Evolutionary conservation across 176 grass and related monocot species (phyloP).

Genomic region (Cocos nucifera): DNA sequence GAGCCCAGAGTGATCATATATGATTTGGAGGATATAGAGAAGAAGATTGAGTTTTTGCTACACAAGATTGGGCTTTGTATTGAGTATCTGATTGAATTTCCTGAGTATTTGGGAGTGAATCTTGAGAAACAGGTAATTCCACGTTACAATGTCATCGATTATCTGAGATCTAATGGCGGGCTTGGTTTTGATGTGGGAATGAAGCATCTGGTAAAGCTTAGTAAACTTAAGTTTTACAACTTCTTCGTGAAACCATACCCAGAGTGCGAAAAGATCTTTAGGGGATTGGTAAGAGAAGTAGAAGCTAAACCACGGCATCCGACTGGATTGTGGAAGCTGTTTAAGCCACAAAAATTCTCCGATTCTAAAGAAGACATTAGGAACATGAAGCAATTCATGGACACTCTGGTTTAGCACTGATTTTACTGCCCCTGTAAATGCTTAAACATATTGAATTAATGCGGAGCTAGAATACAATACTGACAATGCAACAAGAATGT

Average conservation of each 20-base stretch:
- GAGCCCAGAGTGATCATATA: slow-evolving; percentile 67
- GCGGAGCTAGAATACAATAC: too few relatives aligned
- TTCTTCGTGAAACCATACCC: slow-evolving; percentile 86
- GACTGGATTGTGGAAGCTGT: slow-evolving; percentile 65
- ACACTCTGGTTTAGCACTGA: slow-evolving; percentile 35
- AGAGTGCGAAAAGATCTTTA: slow-evolving; percentile 68
- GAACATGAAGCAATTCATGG: slow-evolving; percentile 53
- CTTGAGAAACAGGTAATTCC: slow-evolving; percentile 71
- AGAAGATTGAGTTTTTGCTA: slow-evolving; percentile 67
- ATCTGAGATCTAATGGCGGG: slow-evolving; percentile 32
- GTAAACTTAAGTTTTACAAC: slow-evolving; percentile 66
- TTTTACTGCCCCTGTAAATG: background rate
- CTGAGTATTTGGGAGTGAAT: slow-evolving; percentile 68
- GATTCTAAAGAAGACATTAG: slow-evolving; percentile 37
- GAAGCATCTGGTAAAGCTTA: slow-evolving; percentile 75
- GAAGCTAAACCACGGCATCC: slow-evolving; percentile 26
- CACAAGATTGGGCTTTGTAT: slow-evolving; percentile 42
- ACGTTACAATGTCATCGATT: slow-evolving; percentile 58
- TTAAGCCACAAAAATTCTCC: slow-evolving; percentile 42
- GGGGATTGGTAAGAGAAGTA: slow-evolving; percentile 12
- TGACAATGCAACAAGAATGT: too few relatives aligned
- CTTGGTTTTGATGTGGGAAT: slow-evolving; percentile 59
- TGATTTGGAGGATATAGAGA: slow-evolving; percentile 43
- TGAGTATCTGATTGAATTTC: slow-evolving; percentile 61
- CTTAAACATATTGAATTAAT: too few relatives aligned